A percentile compares a stretch with the other conserved stretches of the same genome.
These are phyloP conservation scores for Lotmaria passim DNA, from an alignment of 208 protist genomes.

Conservation along the genomic window DNA sequence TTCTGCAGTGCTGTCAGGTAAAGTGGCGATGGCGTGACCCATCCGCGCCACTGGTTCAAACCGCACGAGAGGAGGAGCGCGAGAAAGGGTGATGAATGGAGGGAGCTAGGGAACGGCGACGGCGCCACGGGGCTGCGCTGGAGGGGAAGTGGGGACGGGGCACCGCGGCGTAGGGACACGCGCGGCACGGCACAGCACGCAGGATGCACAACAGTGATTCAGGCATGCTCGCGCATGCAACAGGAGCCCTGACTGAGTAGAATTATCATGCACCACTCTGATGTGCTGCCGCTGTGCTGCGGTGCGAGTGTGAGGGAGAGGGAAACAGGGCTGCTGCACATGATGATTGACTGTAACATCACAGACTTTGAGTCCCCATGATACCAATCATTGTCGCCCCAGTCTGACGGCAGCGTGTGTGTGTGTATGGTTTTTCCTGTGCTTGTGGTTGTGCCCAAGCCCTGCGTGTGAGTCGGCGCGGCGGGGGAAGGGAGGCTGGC, in stretches of 20 bases:
- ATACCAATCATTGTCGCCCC: slow-evolving; percentile 20
- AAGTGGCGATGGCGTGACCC: slow-evolving; percentile 24
- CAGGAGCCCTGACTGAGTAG: slow-evolving; percentile 17
- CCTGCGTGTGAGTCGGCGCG: no score
- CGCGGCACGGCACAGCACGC: slow-evolving; percentile 6
- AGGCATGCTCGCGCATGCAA: slow-evolving; percentile 14
- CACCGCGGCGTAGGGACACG: no score
- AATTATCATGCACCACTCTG: slow-evolving; percentile 4
- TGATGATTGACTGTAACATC: slow-evolving; percentile 31
- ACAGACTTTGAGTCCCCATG: slow-evolving; percentile 24
- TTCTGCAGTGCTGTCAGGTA: slow-evolving; percentile 23
- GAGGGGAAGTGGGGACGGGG: no score
- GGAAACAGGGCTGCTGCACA: neutral
- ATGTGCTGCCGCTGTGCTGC: neutral
- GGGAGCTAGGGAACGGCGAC: neutral
- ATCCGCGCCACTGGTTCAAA: slow-evolving; percentile 29
- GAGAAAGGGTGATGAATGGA: neutral
- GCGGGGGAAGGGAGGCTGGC: no score
- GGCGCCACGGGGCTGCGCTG: no score
- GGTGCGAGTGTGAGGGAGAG: no score
- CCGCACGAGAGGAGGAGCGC: slow-evolving; percentile 14
- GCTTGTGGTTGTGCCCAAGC: no score
- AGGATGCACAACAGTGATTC: slow-evolving; percentile 29
- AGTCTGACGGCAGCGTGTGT: slow-evolving; percentile 11
- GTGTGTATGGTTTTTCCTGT: no score